Evolutionary conservation across 106 monocot genomes (phyloP).

Genomic region (Dioscorea dumetorum): DNA sequence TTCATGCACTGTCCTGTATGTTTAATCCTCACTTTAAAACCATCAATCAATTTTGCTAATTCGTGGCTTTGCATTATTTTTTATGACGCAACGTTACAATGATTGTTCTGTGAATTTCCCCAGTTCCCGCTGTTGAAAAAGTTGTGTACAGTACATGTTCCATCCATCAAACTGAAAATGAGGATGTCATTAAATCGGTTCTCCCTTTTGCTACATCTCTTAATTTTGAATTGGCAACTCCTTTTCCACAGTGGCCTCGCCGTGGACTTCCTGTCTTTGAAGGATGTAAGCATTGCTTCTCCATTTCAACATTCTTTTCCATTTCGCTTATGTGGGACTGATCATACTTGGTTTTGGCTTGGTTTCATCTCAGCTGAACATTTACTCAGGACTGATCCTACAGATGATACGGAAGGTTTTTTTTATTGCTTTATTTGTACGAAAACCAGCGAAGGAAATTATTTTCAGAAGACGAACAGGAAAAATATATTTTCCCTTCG

Average conservation of each 20-base stretch:
- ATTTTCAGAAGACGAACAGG: too few relatives aligned
- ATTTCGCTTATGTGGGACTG: not conserved
- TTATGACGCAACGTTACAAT: too few relatives aligned
- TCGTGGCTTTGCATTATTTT: too few relatives aligned
- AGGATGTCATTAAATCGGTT: slow-evolving; percentile 70
- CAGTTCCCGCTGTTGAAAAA: slow-evolving; percentile 84
- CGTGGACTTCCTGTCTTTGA: slow-evolving; percentile 84
- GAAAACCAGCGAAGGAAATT: slow-evolving; percentile 1
- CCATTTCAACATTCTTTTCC: too few relatives aligned
- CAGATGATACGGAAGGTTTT: slow-evolving; percentile 76
- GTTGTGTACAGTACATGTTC: slow-evolving; percentile 97
- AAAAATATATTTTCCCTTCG: too few relatives aligned
- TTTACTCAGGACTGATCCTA: slow-evolving; percentile 64
- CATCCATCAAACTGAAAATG: slow-evolving; percentile 76
- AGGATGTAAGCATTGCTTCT: slow-evolving; percentile 47
- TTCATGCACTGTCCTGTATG: slow-evolving; percentile 89
- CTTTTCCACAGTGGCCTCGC: slow-evolving; percentile 81
- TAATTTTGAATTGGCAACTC: slow-evolving; percentile 57
- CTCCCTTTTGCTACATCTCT: slow-evolving; percentile 71
- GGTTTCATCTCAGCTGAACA: slow-evolving; percentile 47
- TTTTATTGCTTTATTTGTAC: slow-evolving; percentile 91
- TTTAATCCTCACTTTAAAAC: not conserved
- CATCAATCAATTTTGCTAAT: too few relatives aligned
- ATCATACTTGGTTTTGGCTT: not conserved
- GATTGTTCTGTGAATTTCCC: not conserved